Evolutionary conservation across 2,329 filamentous ascomycete genomes (phyloP).

Genomic region (Pseudocercospora fijiensis): DNA sequence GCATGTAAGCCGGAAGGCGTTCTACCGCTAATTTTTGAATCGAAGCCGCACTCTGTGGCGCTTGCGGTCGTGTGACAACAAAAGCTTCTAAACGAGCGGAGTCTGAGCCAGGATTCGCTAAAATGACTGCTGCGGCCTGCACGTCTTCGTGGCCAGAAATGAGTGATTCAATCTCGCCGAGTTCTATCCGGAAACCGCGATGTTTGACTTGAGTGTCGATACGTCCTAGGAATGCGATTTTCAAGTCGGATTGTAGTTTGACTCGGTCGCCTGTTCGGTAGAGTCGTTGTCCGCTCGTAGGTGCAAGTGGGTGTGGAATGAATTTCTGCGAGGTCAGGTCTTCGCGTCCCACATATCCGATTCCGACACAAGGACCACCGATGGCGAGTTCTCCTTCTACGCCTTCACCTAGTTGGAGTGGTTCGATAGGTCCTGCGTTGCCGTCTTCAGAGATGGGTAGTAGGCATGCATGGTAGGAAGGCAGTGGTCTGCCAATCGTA

Average conservation of each 20-base stretch:
- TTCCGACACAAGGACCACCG: constrained; percentile 27
- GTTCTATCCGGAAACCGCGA: constrained; percentile 87
- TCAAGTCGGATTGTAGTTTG: constrained; percentile 23
- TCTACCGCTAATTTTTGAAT: constrained; percentile 24
- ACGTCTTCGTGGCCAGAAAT: constrained; percentile 69
- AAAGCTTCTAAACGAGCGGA: constrained; percentile 29
- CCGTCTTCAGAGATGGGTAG: constrained; percentile 24
- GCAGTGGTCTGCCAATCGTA: constrained; percentile 27
- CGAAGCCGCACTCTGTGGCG: constrained; percentile 19
- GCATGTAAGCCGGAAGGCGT: constrained; percentile 30
- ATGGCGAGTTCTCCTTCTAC: constrained; percentile 28
- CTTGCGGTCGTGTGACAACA: constrained; percentile 23
- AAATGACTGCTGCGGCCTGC: constrained; percentile 49
- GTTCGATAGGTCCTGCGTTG: neutral
- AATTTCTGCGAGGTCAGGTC: constrained; percentile 30
- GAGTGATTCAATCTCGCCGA: constrained; percentile 84
- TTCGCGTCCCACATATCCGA: constrained; percentile 26
- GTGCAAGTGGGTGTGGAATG: constrained; percentile 27
- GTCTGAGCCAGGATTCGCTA: constrained; percentile 26
- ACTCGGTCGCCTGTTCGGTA: constrained; percentile 30
- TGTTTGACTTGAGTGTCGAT: constrained; percentile 90
- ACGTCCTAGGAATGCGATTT: constrained; percentile 62
- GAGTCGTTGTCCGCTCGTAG: constrained; percentile 17
- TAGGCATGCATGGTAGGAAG: constrained; percentile 27
- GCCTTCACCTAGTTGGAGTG: constrained; percentile 20